Percentiles rank a stretch among this genome's conserved stretches.
Evolutionary conservation across 2,329 filamentous ascomycete genomes (phyloP).

Genomic region (Akanthomyces dipterigenus): DNA sequence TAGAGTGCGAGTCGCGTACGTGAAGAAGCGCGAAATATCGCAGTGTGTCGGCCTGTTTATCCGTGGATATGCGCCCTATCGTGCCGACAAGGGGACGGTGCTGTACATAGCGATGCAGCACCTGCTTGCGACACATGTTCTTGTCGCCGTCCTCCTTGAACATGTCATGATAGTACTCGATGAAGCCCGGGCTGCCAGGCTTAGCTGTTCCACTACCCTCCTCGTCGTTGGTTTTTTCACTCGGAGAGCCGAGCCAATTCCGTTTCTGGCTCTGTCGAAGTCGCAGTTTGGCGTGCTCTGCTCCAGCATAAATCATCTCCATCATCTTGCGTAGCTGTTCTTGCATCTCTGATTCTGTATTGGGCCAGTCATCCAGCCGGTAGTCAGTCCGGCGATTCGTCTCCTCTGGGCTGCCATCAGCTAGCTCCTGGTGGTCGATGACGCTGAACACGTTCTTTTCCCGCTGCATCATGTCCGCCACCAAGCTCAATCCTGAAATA

Average conservation of each 20-base stretch:
- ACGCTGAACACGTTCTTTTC: slow-evolving; percentile 17
- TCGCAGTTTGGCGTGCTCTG: not conserved
- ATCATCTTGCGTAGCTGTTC: not conserved
- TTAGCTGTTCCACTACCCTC: not conserved
- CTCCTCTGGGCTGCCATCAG: not conserved
- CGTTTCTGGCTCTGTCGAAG: not conserved
- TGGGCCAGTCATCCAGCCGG: not conserved
- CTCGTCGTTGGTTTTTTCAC: not conserved
- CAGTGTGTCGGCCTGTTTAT: not conserved
- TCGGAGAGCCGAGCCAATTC: not conserved
- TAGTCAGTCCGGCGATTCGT: not conserved
- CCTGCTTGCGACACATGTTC: not conserved
- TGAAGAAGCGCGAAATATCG: slow-evolving; percentile 6
- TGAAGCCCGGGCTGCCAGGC: not conserved
- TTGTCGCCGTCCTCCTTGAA: not conserved
- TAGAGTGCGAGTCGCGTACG: not conserved
- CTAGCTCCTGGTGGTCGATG: slow-evolving; percentile 17
- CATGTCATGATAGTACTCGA: not conserved
- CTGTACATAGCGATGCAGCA: not conserved
- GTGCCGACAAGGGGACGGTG: not conserved
- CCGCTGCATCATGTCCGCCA: slow-evolving; percentile 9
- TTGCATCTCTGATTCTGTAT: not conserved
- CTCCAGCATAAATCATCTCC: not conserved
- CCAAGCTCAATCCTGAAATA: not conserved
- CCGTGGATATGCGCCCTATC: not conserved